Percentiles rank a stretch among this genome's conserved stretches.
These are phyloP conservation scores for Nitzschia inconspicua DNA, from an alignment of 108 stramenopile genomes.

Conservation along the genomic window DNA sequence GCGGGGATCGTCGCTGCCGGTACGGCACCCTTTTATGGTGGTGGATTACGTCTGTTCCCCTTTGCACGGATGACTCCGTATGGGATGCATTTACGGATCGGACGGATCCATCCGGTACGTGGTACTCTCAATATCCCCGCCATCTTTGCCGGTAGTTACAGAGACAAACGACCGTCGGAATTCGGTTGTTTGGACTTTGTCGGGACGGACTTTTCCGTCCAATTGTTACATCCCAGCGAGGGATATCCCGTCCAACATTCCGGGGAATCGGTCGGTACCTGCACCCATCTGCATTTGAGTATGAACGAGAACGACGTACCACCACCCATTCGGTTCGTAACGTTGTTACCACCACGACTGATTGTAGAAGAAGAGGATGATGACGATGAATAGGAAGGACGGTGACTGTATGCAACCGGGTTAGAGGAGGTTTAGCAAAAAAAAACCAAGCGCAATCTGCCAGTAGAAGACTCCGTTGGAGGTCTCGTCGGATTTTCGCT, in stretches of 20 bases:
- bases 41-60: conserved; percentile 64
- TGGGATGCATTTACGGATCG: conserved; percentile 45
- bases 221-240: not conserved
- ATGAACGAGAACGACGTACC: not conserved
- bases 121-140: conserved; percentile 55
- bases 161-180: conserved; percentile 33
- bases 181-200: conserved; percentile 73
- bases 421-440: no score
- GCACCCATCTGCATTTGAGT: conserved; percentile 7
- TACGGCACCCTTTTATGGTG: conserved; percentile 70
- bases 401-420: no score
- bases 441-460: no score
- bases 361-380: conserved; percentile 7
- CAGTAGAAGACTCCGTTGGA: no score
- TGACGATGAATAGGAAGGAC: no score
- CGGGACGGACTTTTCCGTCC: conserved; percentile 57
- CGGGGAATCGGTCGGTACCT: conserved; percentile 54
- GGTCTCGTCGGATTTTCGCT: no score
- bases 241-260: conserved; percentile 77
- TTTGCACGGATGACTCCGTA: conserved; percentile 42
- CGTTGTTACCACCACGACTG: conserved; percentile 46
- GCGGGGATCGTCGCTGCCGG: conserved; percentile 62
- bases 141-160: conserved; percentile 63
- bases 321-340: conserved; percentile 56
- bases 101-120: conserved; percentile 54